Evolutionary conservation across 2,329 filamentous ascomycete genomes (phyloP).

Genomic region (Penicillium expansum): DNA sequence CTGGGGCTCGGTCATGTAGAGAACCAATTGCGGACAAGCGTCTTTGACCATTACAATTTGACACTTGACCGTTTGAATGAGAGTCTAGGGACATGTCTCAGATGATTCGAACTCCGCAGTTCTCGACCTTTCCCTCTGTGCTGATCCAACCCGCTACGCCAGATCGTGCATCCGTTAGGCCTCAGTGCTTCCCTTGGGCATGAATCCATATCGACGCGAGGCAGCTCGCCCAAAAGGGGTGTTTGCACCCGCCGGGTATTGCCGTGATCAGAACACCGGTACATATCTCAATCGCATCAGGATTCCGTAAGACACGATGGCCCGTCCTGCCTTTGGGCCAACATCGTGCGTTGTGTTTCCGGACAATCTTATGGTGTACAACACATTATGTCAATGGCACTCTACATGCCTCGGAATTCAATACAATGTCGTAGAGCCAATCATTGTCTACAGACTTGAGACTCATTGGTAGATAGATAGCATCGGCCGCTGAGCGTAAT

Average conservation of each 20-base stretch:
- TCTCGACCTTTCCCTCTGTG: slow-evolving; percentile 5
- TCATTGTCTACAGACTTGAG: not conserved
- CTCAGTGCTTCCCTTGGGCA: slow-evolving; percentile 23
- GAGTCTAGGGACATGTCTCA: slow-evolving; percentile 47
- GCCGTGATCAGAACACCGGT: slow-evolving; percentile 1
- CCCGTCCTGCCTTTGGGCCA: not conserved
- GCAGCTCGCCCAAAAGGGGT: slow-evolving; percentile 13
- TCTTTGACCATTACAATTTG: slow-evolving; percentile 43
- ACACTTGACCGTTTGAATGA: slow-evolving; percentile 49
- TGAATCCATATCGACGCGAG: slow-evolving; percentile 12
- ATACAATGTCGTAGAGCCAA: not conserved
- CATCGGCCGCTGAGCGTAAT: not conserved
- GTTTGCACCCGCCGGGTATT: slow-evolving; percentile 4
- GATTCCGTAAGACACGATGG: not conserved
- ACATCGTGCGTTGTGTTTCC: not conserved
- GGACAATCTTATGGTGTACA: not conserved
- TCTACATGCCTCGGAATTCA: not conserved
- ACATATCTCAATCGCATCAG: not conserved
- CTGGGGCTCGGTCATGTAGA: slow-evolving; percentile 29
- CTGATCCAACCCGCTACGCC: slow-evolving; percentile 16
- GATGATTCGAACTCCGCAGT: slow-evolving; percentile 17
- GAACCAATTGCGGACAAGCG: slow-evolving; percentile 32
- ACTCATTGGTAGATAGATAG: not conserved
- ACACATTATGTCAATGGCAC: not conserved
- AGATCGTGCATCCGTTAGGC: slow-evolving; percentile 18